Percentiles rank a stretch among this genome's conserved stretches.
Evolutionary conservation across 1,284 basidiomycete species (phyloP).

Genomic region (Austropuccinia psidii): DNA sequence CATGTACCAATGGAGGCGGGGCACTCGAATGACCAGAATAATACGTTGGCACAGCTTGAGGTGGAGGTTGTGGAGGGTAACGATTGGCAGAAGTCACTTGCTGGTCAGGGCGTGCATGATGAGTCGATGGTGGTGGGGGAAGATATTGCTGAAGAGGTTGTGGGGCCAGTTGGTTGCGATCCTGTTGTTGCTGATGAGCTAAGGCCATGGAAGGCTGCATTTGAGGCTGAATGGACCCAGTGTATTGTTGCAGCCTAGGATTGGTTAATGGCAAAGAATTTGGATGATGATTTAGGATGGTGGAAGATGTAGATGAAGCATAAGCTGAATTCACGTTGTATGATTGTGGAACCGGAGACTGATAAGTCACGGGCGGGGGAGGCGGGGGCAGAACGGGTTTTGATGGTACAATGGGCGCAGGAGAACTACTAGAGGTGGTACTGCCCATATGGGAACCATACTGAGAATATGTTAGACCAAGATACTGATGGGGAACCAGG

Average conservation of each 20-base stretch:
- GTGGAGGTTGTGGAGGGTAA: too few relatives aligned
- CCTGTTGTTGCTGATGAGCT: not conserved
- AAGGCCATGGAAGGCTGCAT: not conserved
- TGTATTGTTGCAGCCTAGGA: not conserved
- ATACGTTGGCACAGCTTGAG: too few relatives aligned
- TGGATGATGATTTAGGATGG: conserved; percentile 40
- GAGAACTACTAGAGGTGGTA: not conserved
- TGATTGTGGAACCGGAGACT: conserved; percentile 24
- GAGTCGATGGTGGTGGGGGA: too few relatives aligned
- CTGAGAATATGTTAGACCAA: conserved; percentile 39
- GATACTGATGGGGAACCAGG: too few relatives aligned
- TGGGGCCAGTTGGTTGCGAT: conserved; percentile 27
- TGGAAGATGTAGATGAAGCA: conserved; percentile 39
- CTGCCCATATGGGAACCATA: not conserved
- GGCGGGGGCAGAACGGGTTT: conserved; percentile 38
- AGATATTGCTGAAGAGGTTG: conserved; percentile 37
- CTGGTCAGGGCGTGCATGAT: too few relatives aligned
- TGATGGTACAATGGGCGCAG: conserved; percentile 1
- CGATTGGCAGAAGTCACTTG: too few relatives aligned
- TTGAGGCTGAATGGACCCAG: not conserved
- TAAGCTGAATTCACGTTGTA: conserved; percentile 29
- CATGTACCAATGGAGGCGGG: too few relatives aligned
- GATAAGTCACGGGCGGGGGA: conserved; percentile 39
- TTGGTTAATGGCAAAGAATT: not conserved
- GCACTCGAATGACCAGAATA: too few relatives aligned